Evolutionary conservation across 2,329 filamentous ascomycete species (phyloP), one percentile per base, ranked within the genome.

Genomic region (Talaromyces piceae): DNA sequence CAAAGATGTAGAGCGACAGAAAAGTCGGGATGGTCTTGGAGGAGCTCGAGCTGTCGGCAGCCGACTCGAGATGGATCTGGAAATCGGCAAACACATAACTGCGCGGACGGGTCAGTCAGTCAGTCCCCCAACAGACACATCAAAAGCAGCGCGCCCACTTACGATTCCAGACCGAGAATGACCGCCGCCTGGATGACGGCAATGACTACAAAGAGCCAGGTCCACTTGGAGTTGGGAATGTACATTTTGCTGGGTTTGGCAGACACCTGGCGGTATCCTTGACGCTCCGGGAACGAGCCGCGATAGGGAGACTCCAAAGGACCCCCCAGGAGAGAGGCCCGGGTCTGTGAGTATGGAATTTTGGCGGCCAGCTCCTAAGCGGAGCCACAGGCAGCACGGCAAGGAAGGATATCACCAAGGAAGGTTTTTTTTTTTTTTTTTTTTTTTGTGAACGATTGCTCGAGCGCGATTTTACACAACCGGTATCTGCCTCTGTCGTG

Each of bases 1-100:
- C 93, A 68, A 98, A 96, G 68, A 96, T 95, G 76, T 97, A 95
- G 44, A 98, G 82, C 22, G 91, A 89, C 53, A 98, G 78, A 72
- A 96, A 97, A 31, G 91, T 97, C 23, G 93, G 91, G 57, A 98
- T 95, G 0, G 91, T 81, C 67, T 73, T 75, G 45, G 75, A 71
- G 46, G 75, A 71, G 45, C 66, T 73, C 46, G 67, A 63, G 16
- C 61, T 56, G 26, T 71, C 65, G 51, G 71, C 62, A 41, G 73
- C 63, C 43, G 74, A 70, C 11, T 67, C 59, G 30, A 79, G 67
- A 56, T 76, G 62, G 16, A 67, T 65, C 67, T 96, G 88, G 70
- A 96, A 97, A 61, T 83, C 82, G 57, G 80, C 90, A 65, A 97
- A 98, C 45, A 95, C 82, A 70, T 93, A 98, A 62, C 88, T 94